A percentile compares a stretch with the other conserved stretches of the same genome.
Conservation (phyloP, 164 flowering plant genomes). For the Umbilicus rupestris region DNA sequence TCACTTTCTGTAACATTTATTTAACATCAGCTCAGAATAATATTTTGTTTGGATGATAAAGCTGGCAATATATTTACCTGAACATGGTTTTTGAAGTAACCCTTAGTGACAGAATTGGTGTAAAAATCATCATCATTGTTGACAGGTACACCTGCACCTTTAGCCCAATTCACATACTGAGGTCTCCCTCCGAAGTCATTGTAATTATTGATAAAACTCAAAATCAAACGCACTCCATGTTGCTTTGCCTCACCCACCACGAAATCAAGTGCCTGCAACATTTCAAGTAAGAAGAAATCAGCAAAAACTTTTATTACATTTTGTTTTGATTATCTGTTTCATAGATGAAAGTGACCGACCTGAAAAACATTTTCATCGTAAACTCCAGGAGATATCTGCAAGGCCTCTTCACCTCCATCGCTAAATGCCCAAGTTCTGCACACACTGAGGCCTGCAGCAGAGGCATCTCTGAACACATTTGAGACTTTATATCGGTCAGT, state of each 20-base stretch:
- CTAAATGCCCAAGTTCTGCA: slow-evolving; percentile 45
- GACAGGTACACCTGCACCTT: slow-evolving; percentile 18
- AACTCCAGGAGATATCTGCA: slow-evolving; percentile 37
- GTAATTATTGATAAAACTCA: slow-evolving; percentile 36
- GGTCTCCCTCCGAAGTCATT: slow-evolving; percentile 39
- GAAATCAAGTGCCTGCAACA: slow-evolving; percentile 38
- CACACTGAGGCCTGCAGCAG: slow-evolving; percentile 27
- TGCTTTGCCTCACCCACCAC: slow-evolving; percentile 37
- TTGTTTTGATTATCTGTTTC: neutral
- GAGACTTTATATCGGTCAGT: slow-evolving; percentile 22
- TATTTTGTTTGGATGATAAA: neutral
- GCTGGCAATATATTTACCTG: slow-evolving; percentile 12
- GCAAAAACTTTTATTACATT: neutral
- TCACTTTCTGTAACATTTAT: slow-evolving; percentile 19
- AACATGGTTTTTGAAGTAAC: slow-evolving; percentile 33
- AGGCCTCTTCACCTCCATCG: slow-evolving; percentile 36
- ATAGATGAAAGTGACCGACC: slow-evolving; percentile 20
- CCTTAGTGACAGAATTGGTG: slow-evolving; percentile 21
- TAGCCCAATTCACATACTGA: slow-evolving; percentile 44
- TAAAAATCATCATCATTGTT: slow-evolving; percentile 35
- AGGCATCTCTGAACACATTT: slow-evolving; percentile 24
- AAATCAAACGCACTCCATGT: slow-evolving; percentile 22
- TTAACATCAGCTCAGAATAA: neutral
- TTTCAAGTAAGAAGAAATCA: neutral
- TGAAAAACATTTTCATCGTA: slow-evolving; percentile 31